These are phyloP conservation scores for Hymenoscyphus fraxineus DNA, from an alignment of 2,329 filamentous ascomycete species.

Conservation along the genomic window DNA sequence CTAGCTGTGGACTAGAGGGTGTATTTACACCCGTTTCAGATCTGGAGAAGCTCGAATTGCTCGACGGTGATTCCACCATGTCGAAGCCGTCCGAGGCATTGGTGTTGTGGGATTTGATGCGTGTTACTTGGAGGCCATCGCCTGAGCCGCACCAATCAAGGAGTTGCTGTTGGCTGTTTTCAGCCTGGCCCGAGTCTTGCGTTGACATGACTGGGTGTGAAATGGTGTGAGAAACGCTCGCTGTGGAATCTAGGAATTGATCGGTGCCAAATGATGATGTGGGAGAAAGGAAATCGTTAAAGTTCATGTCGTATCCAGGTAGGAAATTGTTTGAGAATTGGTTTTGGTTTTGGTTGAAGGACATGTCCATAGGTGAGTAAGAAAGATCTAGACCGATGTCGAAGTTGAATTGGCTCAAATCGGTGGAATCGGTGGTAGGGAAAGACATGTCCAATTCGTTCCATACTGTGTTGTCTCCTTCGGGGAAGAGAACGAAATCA, in stretches of 20 bases:
- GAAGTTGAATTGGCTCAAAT: conserved; percentile 28
- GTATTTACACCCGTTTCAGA: not conserved
- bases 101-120: not conserved
- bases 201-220: not conserved
- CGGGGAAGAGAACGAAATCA: conserved; percentile 33
- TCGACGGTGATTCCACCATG: not conserved
- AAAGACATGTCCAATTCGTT: conserved; percentile 23
- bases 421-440: conserved; percentile 12
- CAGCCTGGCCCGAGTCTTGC: not conserved
- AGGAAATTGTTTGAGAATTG: conserved; percentile 3
- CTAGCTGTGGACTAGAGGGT: not conserved
- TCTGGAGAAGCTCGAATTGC: not conserved
- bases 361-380: not conserved
- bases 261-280: not conserved
- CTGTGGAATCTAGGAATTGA: not conserved
- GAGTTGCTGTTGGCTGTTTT: not conserved
- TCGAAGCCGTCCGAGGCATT: not conserved
- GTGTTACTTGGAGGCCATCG: not conserved
- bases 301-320: not conserved
- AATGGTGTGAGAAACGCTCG: not conserved
- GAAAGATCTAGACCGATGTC: conserved; percentile 18
- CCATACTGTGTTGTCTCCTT: conserved; percentile 26
- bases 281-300: not conserved
- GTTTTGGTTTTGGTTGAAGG: conserved; percentile 3
- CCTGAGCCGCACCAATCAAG: not conserved